Base-by-base conservation (phyloP, 176 grass and related monocot genomes). In the Oryza brachyantha region DNA sequence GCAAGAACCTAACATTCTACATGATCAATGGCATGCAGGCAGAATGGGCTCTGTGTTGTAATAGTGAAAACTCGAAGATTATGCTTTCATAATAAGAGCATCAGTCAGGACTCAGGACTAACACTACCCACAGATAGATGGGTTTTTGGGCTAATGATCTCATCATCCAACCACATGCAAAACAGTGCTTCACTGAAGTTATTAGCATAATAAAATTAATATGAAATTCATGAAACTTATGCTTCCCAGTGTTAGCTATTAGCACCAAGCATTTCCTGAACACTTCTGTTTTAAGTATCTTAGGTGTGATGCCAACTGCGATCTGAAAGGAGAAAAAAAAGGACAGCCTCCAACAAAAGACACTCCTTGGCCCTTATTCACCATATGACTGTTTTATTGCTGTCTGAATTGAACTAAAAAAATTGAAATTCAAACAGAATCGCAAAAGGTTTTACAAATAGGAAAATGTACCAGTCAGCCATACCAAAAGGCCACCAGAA, bases 11-110 rank as follows among this genome's bases (percentile, higher is more conserved):
- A 68, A 21, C 10, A 66, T 70, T 37, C 52, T 52, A 75, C 70
- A 75, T 62, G 48, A 29, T 69, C 64, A 73, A 79, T 73, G 19
- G 7, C 25, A 74, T 22, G 26, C 22, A 25, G n/a, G 41, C 62
- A 79, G 48, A 79, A 65, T 10, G 5, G 13, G 60, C 32, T 52
- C 52, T 68, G 61, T 24, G 25, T 61, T 28, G 57, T 50, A 64
- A 55, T 35, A 58, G n/a, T 62, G 22, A 55, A 82, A 66, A 32
- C 22, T 41, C 10, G 21, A 62, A 39, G 1, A 12, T 43, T 79
- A 32, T 66, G 26, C 19, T 63, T 68, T 10, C 17, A n/a, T 63
- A 70, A 75, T 32, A 39, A 25, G 31, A 68, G 1, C 25, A 41
- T 54, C 13, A 41, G 4, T 42, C n/a, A n/a, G n/a, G n/a, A n/a